Conservation (phyloP, 2,329 filamentous ascomycete genomes). For the Leptodontidium sp. region DNA sequence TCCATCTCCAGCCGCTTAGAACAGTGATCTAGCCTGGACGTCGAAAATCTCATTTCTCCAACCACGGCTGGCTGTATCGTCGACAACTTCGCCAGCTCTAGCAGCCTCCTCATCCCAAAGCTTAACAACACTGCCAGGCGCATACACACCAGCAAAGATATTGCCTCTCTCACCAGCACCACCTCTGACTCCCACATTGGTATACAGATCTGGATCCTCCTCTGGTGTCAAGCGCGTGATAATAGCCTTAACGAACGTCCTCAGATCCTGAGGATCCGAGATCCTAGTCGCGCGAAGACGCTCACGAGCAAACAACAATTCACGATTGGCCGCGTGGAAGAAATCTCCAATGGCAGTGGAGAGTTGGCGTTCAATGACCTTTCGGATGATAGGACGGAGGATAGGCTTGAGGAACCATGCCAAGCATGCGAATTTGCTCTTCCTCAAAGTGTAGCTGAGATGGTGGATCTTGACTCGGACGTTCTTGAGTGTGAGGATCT, state of each 20-base stretch:
- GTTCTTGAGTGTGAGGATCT: slow-evolving; percentile 78
- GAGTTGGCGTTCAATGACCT: slow-evolving; percentile 80
- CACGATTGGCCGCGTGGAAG: slow-evolving; percentile 79
- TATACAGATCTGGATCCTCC: slow-evolving; percentile 79
- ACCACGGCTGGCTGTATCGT: slow-evolving; percentile 65
- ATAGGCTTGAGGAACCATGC: slow-evolving; percentile 87
- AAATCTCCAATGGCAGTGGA: slow-evolving; percentile 74
- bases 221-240: slow-evolving; percentile 76
- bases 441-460: slow-evolving; percentile 78
- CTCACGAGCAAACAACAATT: slow-evolving; percentile 87
- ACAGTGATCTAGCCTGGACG: slow-evolving; percentile 43
- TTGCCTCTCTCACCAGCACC: slow-evolving; percentile 61
- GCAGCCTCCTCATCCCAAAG: slow-evolving; percentile 86
- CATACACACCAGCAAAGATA: slow-evolving; percentile 84
- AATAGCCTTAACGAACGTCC: slow-evolving; percentile 84
- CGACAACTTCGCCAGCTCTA: slow-evolving; percentile 74
- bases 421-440: slow-evolving; percentile 79
- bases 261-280: slow-evolving; percentile 78
- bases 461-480: slow-evolving; percentile 88
- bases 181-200: slow-evolving; percentile 73
- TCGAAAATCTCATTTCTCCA: slow-evolving; percentile 91
- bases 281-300: slow-evolving; percentile 86
- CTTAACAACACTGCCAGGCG: slow-evolving; percentile 87
- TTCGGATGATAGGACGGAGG: slow-evolving; percentile 80
- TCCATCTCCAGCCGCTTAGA: neutral